Evolutionary conservation across 345 rosid species (phyloP), one percentile per base, ranked within the genome.

Genomic region (Alliaria petiolata): DNA sequence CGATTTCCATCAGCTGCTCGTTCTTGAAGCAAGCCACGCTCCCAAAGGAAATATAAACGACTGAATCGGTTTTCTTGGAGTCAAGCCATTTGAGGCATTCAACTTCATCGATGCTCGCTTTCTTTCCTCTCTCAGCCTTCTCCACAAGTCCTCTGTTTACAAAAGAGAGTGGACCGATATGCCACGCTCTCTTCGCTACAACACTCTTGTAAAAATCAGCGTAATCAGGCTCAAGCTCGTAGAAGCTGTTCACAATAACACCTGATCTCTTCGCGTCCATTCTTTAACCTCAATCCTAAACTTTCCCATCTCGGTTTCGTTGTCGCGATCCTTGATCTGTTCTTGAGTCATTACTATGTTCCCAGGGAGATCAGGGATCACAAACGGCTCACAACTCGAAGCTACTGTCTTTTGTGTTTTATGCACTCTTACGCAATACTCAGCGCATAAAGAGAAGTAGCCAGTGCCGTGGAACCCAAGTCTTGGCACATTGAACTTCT

Each of bases 181-280:
- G n/a, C n/a, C n/a, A n/a, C n/a, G n/a, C n/a, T n/a, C n/a, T n/a
- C n/a, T n/a, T n/a, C n/a, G n/a, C n/a, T n/a, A n/a, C n/a, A n/a
- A n/a, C n/a, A n/a, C n/a, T n/a, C n/a, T n/a, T n/a, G n/a, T n/a
- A n/a, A n/a, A n/a, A n/a, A n/a, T n/a, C n/a, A 52, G 82, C 83
- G 25, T 87, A 86, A 40, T 13, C 80, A 0, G 83, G 81, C 58
- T 91, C 93, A 0, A 91, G 88, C 81, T 91, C 91, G 3, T 85
- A 83, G 81, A 89, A 86, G 58, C 90, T 89, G 76, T 89, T 91
- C 54, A 87, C 64, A 40, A 89, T 20, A 13, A 86, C 84, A 9
- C 96, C 96, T 15, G 54, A 85, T 80, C 93, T 81, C 58, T 49
- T 76, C 3, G 26, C 0, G n/a, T 87, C 90, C 0, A 68, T 49